These are phyloP conservation scores for Phytophthora sp. DNA, from an alignment of 352 stramenopile species.

Conservation along the genomic window DNA sequence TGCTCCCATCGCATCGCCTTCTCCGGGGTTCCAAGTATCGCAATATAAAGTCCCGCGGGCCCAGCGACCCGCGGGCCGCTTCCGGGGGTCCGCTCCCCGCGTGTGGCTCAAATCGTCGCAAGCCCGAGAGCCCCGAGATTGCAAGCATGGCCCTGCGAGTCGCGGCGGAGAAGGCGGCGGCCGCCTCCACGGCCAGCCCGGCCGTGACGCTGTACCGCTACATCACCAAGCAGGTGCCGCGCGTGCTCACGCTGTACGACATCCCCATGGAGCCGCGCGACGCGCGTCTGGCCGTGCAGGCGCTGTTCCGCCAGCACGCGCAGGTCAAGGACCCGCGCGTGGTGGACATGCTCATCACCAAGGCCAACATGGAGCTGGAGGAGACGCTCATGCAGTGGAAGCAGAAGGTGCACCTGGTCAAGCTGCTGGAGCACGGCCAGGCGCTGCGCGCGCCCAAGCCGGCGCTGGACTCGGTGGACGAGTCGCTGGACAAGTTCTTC, in stretches of 20 bases:
- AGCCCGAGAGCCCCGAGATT: background rate
- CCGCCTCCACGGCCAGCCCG: slow-evolving; percentile 55
- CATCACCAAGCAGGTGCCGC: slow-evolving; percentile 93
- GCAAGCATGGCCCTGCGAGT: slow-evolving; percentile 78
- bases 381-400: slow-evolving; percentile 98
- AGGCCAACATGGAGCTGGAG: slow-evolving; percentile 98
- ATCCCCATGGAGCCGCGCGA: slow-evolving; percentile 94
- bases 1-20: background rate
- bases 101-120: slow-evolving; percentile 30
- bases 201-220: slow-evolving; percentile 89
- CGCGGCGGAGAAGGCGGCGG: slow-evolving; percentile 67
- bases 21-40: background rate
- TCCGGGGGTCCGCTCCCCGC: slow-evolving; percentile 9
- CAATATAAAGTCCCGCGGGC: no score
- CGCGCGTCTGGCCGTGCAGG: slow-evolving; percentile 90
- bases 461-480: slow-evolving; percentile 49
- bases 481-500: slow-evolving; percentile 83
- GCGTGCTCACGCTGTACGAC: slow-evolving; percentile 98
- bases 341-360: slow-evolving; percentile 96
- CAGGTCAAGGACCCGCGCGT: slow-evolving; percentile 95
- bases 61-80: no score
- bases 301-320: slow-evolving; percentile 95
- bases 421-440: slow-evolving; percentile 71
- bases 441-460: slow-evolving; percentile 59
- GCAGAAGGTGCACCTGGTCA: slow-evolving; percentile 96